Percentiles rank a stretch among this genome's conserved stretches.
Conservation (phyloP, 768 basidiomycete genomes). For the Crepidotus variabilis region DNA sequence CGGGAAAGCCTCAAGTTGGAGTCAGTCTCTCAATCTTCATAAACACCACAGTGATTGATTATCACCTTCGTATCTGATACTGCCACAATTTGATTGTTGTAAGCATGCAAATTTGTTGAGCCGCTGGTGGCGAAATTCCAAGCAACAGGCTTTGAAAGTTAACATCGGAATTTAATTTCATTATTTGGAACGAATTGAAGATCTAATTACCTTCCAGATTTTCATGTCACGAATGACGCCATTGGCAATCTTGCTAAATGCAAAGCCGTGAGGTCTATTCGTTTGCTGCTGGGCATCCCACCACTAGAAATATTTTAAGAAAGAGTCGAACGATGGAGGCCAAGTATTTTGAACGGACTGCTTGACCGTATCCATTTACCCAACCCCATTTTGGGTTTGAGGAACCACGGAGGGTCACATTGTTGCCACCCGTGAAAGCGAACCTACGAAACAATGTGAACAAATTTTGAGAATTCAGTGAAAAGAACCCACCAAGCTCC, state of each 20-base stretch:
- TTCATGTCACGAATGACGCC: slow-evolving; percentile 59
- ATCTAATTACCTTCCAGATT: slow-evolving; percentile 43
- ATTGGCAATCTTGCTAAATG: slow-evolving; percentile 48
- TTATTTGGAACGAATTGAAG: background rate
- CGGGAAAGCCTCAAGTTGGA: slow-evolving; percentile 41
- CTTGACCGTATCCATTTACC: slow-evolving; percentile 59
- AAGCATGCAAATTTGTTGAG: slow-evolving; percentile 45
- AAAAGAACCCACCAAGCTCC: slow-evolving; percentile 35
- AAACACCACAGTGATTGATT: no score
- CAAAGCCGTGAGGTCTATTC: slow-evolving; percentile 53
- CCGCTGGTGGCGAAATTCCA: slow-evolving; percentile 57
- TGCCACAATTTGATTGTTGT: slow-evolving; percentile 53
- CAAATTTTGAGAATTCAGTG: background rate
- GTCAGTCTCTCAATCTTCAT: background rate
- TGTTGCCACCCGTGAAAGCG: slow-evolving; percentile 48
- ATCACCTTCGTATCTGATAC: slow-evolving; percentile 39
- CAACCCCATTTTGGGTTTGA: slow-evolving; percentile 59
- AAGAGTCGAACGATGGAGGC: background rate
- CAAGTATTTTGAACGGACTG: slow-evolving; percentile 22
- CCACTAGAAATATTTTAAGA: slow-evolving; percentile 36
- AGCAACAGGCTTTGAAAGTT: slow-evolving; percentile 40
- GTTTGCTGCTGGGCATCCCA: slow-evolving; percentile 50
- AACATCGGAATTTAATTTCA: background rate
- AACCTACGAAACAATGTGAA: slow-evolving; percentile 34
- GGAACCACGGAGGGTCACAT: slow-evolving; percentile 56